phyloP scores from a whole-genome alignment of 2,329 filamentous ascomycete genomes.

The Diaporthe australafricana region DNA sequence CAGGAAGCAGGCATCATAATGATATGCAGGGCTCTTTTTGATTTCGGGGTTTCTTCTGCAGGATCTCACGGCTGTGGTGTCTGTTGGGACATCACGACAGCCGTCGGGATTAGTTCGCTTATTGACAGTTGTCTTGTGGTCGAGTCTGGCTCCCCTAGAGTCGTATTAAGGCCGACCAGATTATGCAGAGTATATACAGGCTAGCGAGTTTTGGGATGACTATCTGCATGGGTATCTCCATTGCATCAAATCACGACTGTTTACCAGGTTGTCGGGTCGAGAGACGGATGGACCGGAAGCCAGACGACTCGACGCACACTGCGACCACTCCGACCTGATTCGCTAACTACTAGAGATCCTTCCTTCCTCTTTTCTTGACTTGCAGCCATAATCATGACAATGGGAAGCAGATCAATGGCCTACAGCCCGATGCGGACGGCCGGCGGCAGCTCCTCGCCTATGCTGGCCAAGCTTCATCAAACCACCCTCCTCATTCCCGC shows the following conservation, averaged over 20 bases:
- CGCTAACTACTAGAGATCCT: neutral
- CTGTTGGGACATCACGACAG: neutral
- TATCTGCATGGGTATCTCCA: neutral
- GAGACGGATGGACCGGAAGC: neutral
- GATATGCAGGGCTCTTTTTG: constrained; percentile 1
- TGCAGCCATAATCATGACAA: neutral
- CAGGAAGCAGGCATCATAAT: neutral
- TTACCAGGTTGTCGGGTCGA: constrained; percentile 11
- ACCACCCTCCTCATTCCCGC: neutral
- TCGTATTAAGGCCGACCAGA: neutral
- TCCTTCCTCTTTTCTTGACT: neutral
- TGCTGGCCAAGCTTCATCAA: neutral
- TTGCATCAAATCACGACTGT: neutral
- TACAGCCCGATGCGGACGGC: neutral
- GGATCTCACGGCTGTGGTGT: neutral
- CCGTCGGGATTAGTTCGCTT: neutral
- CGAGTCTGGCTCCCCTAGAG: too few relatives aligned
- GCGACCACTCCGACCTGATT: neutral
- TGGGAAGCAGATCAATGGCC: neutral
- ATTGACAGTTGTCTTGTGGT: neutral
- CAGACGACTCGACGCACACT: neutral
- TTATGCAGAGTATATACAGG: neutral
- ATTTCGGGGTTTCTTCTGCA: neutral
- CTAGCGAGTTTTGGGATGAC: neutral
- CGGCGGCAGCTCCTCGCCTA: neutral